A percentile compares a stretch with the other conserved stretches of the same genome.
Evolutionary conservation across 495 filamentous ascomycete species (phyloP).

Genomic region (Thozetella sp.): DNA sequence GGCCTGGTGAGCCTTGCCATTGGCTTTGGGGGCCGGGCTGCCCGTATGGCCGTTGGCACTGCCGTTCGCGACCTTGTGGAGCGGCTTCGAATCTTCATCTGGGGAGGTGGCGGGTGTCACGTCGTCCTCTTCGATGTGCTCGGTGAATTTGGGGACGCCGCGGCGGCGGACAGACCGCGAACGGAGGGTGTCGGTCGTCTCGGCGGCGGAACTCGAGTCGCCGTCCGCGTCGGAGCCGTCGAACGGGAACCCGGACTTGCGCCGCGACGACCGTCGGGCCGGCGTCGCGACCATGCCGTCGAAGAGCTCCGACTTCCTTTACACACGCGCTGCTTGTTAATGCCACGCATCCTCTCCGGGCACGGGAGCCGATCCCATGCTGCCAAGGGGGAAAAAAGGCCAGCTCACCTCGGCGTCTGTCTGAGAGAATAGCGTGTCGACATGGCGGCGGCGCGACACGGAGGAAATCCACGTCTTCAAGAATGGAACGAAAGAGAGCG

Average conservation of each 20-base stretch:
- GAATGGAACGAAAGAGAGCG: too few species aligned
- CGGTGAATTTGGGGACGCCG: constrained; percentile 40
- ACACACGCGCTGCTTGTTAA: not conserved
- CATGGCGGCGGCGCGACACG: constrained; percentile 5
- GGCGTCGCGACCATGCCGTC: constrained; percentile 55
- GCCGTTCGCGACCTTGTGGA: constrained; percentile 15
- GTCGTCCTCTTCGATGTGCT: constrained; percentile 42
- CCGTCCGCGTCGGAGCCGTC: constrained; percentile 40
- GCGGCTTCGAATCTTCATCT: constrained; percentile 23
- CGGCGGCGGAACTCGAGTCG: constrained; percentile 43
- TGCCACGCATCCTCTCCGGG: not conserved
- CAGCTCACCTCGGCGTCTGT: constrained; percentile 52
- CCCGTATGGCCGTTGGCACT: constrained; percentile 20
- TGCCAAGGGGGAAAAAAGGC: constrained; percentile 2
- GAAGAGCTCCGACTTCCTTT: constrained; percentile 52
- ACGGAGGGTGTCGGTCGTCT: constrained; percentile 19
- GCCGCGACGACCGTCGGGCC: constrained; percentile 33
- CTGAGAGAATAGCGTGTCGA: constrained; percentile 42
- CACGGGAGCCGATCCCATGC: not conserved
- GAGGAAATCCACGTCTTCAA: too few species aligned
- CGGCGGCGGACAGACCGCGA: constrained; percentile 32
- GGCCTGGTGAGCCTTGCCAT: constrained; percentile 28
- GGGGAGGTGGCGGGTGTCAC: constrained; percentile 18
- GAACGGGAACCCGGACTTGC: constrained; percentile 39
- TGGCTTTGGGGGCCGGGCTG: constrained; percentile 42